Evolutionary conservation across 2,329 filamentous ascomycete genomes (phyloP).

Genomic region (Ophiostoma pallidulum): DNA sequence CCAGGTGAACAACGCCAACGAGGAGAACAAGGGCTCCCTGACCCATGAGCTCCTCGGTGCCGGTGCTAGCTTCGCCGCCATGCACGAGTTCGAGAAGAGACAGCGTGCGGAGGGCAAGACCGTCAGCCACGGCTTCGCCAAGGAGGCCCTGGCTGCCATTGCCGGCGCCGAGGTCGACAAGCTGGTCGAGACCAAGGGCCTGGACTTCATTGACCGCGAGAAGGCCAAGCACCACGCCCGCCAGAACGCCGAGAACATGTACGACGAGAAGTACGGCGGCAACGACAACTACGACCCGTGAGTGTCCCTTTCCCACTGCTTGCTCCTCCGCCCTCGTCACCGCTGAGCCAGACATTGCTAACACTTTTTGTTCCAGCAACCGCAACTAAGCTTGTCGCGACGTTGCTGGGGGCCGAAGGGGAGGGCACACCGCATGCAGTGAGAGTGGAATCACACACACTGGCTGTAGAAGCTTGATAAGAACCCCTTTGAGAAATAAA

Average conservation of each 20-base stretch:
- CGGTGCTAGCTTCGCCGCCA: constrained; percentile 67
- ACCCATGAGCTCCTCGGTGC: constrained; percentile 67
- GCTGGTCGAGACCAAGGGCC: constrained; percentile 61
- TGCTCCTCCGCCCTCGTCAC: background rate
- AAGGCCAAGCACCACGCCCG: constrained; percentile 50
- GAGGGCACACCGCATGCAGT: too few species aligned
- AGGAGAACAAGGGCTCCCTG: constrained; percentile 49
- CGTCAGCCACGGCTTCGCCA: constrained; percentile 65
- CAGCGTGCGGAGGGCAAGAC: constrained; percentile 62
- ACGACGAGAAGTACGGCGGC: constrained; percentile 51
- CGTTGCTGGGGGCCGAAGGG: too few species aligned
- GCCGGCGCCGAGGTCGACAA: constrained; percentile 69
- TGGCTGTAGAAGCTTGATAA: too few species aligned
- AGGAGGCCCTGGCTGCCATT: constrained; percentile 64
- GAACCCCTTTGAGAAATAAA: too few species aligned
- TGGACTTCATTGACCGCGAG: constrained; percentile 48
- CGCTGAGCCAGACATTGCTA: too few species aligned
- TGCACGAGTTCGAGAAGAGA: constrained; percentile 70
- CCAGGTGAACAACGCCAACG: constrained; percentile 30
- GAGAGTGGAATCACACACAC: too few species aligned
- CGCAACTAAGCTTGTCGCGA: constrained; percentile 11
- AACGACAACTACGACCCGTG: constrained; percentile 48
- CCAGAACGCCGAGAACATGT: constrained; percentile 48
- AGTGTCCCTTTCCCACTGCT: constrained; percentile 21
- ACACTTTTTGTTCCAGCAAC: background rate